A percentile compares a stretch with the other conserved stretches of the same genome.
phyloP scores from a whole-genome alignment of 306 rosid species.

The Citrullus amarus region DNA sequence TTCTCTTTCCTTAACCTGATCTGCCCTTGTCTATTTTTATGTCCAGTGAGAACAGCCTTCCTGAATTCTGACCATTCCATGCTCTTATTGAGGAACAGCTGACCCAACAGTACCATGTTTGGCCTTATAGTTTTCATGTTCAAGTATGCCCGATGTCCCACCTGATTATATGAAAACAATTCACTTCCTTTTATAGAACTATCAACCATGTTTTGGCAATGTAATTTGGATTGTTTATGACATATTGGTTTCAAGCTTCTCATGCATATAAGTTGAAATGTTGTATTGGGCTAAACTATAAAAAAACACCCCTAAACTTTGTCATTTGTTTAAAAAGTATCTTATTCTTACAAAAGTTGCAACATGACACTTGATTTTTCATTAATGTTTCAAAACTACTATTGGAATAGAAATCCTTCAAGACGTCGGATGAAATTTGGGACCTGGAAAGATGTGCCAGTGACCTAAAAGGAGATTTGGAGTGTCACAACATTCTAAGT shows the following conservation, averaged over 20 bases:
- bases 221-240: not conserved
- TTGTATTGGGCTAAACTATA: not conserved
- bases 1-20: slow-evolving; percentile 63
- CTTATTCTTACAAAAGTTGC: not conserved
- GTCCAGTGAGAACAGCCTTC: slow-evolving; percentile 55
- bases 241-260: not conserved
- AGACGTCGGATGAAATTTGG: no score
- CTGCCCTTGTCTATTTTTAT: slow-evolving; percentile 77
- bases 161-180: slow-evolving; percentile 34
- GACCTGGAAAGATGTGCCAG: no score
- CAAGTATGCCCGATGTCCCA: slow-evolving; percentile 73
- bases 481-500: not conserved
- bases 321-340: no score
- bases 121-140: slow-evolving; percentile 86
- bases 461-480: not conserved
- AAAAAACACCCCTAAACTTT: no score
- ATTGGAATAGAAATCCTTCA: not conserved
- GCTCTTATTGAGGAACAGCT: slow-evolving; percentile 59
- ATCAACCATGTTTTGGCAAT: not conserved
- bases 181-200: not conserved
- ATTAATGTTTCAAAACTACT: no score
- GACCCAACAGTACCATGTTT: slow-evolving; percentile 72
- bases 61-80: slow-evolving; percentile 71
- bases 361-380: no score
- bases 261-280: not conserved